A percentile compares a stretch with the other conserved stretches of the same genome.
Evolutionary conservation across 2,329 filamentous ascomycete genomes (phyloP).

Genomic region (Nemania sp.): DNA sequence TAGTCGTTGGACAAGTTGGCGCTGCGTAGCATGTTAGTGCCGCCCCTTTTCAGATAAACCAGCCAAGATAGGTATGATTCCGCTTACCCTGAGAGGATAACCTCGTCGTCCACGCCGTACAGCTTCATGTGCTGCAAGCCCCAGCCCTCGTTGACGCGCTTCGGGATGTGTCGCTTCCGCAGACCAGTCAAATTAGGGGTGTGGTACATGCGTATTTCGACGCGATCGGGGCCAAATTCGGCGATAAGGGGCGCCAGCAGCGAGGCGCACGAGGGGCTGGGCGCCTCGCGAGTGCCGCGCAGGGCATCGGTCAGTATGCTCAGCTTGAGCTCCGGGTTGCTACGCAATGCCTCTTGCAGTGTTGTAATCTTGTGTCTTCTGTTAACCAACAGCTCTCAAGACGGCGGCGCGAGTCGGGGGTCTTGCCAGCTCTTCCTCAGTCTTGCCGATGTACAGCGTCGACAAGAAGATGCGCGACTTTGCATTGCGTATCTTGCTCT

Average conservation of each 20-base stretch:
- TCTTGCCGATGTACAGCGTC: conserved; percentile 95
- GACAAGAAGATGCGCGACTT: conserved; percentile 83
- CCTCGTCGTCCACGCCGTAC: conserved; percentile 92
- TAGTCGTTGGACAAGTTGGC: conserved; percentile 93
- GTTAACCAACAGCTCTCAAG: conserved; percentile 25
- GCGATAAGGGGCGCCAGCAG: conserved; percentile 80
- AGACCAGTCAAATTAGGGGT: conserved; percentile 92
- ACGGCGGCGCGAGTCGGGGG: conserved; percentile 3
- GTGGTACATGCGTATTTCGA: conserved; percentile 97
- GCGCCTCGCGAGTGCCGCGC: conserved; percentile 87
- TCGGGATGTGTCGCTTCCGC: conserved; percentile 81
- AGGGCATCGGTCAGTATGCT: conserved; percentile 91
- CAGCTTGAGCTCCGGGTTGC: conserved; percentile 75
- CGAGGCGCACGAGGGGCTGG: conserved; percentile 83
- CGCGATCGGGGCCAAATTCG: conserved; percentile 81
- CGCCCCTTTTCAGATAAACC: not conserved
- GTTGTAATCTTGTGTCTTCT: conserved; percentile 64
- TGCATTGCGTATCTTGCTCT: conserved; percentile 81
- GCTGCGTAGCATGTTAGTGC: conserved; percentile 37
- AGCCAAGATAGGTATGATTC: not conserved
- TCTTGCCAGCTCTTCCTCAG: conserved; percentile 77
- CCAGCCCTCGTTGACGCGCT: conserved; percentile 96
- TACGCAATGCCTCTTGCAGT: conserved; percentile 72
- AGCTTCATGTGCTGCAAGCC: conserved; percentile 99
- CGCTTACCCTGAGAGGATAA: conserved; percentile 83